Base-by-base conservation (phyloP, 192 early-diverging fungal species). In the Coemansia brasiliensis region DNA sequence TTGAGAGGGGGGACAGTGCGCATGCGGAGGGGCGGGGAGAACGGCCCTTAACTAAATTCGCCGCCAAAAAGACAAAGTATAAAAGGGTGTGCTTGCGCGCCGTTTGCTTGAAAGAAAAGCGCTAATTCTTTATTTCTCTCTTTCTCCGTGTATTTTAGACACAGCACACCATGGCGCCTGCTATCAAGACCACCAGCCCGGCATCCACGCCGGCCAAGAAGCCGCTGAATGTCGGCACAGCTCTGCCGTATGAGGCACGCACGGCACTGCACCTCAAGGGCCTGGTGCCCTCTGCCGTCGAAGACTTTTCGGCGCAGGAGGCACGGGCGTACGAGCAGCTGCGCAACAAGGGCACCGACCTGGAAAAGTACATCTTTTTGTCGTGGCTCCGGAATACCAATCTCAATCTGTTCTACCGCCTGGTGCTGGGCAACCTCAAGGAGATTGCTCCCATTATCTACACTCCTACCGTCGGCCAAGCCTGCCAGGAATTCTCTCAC, bases 351-450 rank as follows among this genome's bases (percentile, higher is more conserved):
- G 61, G 82, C 16, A 80, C 83, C 4, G 65, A 84, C 11, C 72
- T 96, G 38, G 90, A 94, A 46, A 91, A 93, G 71, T 93, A 92
- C 69, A 83, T 88, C 37, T 95, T 92, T 74, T 77, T 96, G 67
- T 85, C 89, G 45, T 84, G 88, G 75, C 81, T 96, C 69, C 82
- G 87, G 61, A 90, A 83, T 61, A 90, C 89, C 50, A 84, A 95
- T 71, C 55, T 83, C 45, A 82, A 83, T 46, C 81, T 96, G 59
- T 96, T 96, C 74, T 96, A 96, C 68, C 83, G 85, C 40, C 57
- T 93, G 38, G 72, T 94, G 43, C 71, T 86, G 49, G 80, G 88
- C 29, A 83, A 96, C 55, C 81, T 92, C 24, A 87, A 89, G 87
- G 88, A 91, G 83, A 70, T 88, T 16, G 79, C 87, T 27, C 90